Evolutionary conservation across 345 rosid species (phyloP).

Genomic region (Diplotaxis tenuifolia): DNA sequence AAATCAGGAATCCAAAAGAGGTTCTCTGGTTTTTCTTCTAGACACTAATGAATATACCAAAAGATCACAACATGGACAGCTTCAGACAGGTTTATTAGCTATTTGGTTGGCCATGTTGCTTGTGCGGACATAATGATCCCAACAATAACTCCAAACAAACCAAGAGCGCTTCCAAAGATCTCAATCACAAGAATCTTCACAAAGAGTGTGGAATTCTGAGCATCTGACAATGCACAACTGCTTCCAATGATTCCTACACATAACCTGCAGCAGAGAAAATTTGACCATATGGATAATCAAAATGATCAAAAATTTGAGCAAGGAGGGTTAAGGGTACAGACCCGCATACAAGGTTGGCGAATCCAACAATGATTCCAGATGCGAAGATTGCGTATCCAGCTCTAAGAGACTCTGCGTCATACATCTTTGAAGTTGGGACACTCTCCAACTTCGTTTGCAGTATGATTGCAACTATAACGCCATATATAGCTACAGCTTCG

Average conservation of each 20-base stretch:
- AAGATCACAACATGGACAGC: not conserved
- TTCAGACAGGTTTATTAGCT: slow-evolving; percentile 5
- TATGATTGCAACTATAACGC: slow-evolving; percentile 94
- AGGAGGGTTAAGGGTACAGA: slow-evolving; percentile 42
- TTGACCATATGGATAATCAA: not conserved
- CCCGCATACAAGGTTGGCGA: slow-evolving; percentile 99
- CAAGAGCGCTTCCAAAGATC: slow-evolving; percentile 97
- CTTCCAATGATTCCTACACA: slow-evolving; percentile 98
- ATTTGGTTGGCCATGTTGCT: slow-evolving; percentile 93
- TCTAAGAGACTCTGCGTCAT: slow-evolving; percentile 91
- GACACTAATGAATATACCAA: slow-evolving; percentile 3
- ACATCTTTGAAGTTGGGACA: slow-evolving; percentile 65
- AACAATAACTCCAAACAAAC: slow-evolving; percentile 95
- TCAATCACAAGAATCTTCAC: slow-evolving; percentile 99
- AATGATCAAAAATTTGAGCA: not conserved
- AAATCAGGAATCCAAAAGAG: slow-evolving; percentile 25
- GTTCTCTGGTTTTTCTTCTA: slow-evolving; percentile 28
- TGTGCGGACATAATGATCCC: slow-evolving; percentile 99
- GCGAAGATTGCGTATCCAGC: slow-evolving; percentile 99
- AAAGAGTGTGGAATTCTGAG: slow-evolving; percentile 92
- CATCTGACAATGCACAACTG: slow-evolving; percentile 97
- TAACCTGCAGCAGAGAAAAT: slow-evolving; percentile 46
- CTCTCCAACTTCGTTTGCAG: slow-evolving; percentile 97
- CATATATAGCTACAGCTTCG: slow-evolving; percentile 98
- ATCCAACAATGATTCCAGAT: slow-evolving; percentile 98